Conservation (phyloP, 805 yeast genomes). For the Cyberlindnera xishuangbannaensis region DNA sequence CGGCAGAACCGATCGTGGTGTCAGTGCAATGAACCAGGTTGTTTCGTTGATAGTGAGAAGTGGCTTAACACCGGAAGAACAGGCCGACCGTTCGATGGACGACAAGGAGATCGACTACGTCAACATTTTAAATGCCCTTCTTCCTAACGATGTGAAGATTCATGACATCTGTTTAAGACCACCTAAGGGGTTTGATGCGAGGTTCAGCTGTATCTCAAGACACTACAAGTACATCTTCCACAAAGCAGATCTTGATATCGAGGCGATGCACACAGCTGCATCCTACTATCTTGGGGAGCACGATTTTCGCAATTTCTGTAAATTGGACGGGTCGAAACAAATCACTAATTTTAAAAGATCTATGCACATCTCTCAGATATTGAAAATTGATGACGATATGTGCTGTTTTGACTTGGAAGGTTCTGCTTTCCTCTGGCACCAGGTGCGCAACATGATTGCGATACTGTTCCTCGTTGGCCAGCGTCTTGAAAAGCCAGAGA, state of each 20-base stretch:
- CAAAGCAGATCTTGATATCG: slow-evolving; percentile 49
- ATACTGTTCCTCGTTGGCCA: slow-evolving; percentile 78
- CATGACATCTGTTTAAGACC: slow-evolving; percentile 81
- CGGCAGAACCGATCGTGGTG: slow-evolving; percentile 96
- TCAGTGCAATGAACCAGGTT: slow-evolving; percentile 94
- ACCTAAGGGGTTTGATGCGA: slow-evolving; percentile 78
- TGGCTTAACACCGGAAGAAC: slow-evolving; percentile 55
- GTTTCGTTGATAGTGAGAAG: slow-evolving; percentile 77
- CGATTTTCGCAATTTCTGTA: slow-evolving; percentile 93
- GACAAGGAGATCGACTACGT: slow-evolving; percentile 69
- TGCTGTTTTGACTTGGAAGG: slow-evolving; percentile 78
- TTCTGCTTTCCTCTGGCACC: slow-evolving; percentile 94
- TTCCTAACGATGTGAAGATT: slow-evolving; percentile 80
- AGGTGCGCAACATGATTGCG: slow-evolving; percentile 94
- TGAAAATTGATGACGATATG: slow-evolving; percentile 30
- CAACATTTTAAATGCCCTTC: slow-evolving; percentile 61
- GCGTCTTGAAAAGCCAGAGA: slow-evolving; percentile 51
- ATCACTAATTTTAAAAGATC: slow-evolving; percentile 70
- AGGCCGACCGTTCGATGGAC: slow-evolving; percentile 51
- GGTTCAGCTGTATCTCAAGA: slow-evolving; percentile 83
- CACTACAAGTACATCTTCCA: slow-evolving; percentile 82
- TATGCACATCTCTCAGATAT: slow-evolving; percentile 48
- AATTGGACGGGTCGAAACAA: slow-evolving; percentile 91
- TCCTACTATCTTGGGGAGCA: slow-evolving; percentile 59
- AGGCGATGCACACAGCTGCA: slow-evolving; percentile 66